Evolutionary conservation across 108 stramenopile species (phyloP), one percentile per base, ranked within the genome.

Genomic region (Poteriospumella lacustris): DNA sequence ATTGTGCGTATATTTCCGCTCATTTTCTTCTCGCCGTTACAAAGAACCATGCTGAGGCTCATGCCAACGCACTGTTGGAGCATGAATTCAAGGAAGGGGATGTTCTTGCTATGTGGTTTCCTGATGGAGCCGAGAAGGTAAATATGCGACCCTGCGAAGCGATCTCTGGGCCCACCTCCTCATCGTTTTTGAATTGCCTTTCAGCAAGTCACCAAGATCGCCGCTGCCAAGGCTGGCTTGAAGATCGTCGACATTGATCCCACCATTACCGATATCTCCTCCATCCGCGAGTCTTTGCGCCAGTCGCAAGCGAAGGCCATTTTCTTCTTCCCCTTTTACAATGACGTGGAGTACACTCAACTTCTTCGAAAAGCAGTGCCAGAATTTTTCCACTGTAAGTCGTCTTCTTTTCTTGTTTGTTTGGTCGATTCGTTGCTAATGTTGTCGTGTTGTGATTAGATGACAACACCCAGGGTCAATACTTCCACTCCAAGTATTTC

Each of bases 371-470:
- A 64, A 34, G 28, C 60, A 26, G 36, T 64, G 5, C 60, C 60
- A 34, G 60, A 64, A 34, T 24, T 64, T 24, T 64, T 64, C 60
- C 24, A 64, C 31, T 64, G 60, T 64, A 64, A 12, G 60, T 64
- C n/a, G n/a, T n/a, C n/a, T n/a, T 64, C 36, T 5, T 64, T 31
- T 5, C 24, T 56, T 15, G 19, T 56, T 56, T 19, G 24, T 56
- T 15, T 56, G 24, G 15, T 19, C 52, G 15, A 56, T 56, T 56
- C 24, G 24, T 19, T 56, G 24, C 24, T 56, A 19, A 56, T 56
- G 15, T 15, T 56, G 36, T 64, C 9, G 5, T 64, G 28, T 64
- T 3, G 60, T 64, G 3, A 64, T 31, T 64, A 64, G 60, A 64
- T 33, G 60, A 64, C 36, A 34, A 64, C 60, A 34, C 60, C 36